Evolutionary conservation across 441 rosid genomes (phyloP).

Genomic region (Erodium texanum): DNA sequence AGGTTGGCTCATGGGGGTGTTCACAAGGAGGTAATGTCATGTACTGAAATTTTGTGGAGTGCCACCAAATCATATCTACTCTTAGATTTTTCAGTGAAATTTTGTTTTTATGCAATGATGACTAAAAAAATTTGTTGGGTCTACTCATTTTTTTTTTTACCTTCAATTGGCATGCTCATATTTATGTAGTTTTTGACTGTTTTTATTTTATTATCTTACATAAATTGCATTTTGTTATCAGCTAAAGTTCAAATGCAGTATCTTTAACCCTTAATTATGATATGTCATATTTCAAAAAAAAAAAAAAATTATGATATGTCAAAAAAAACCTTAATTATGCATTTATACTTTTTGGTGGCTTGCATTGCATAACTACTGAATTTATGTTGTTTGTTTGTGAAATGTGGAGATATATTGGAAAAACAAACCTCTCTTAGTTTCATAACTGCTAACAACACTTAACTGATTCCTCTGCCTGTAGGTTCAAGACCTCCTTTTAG

Average conservation of each 20-base stretch:
- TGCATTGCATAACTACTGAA: background rate
- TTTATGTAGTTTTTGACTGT: background rate
- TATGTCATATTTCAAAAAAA: too few species aligned
- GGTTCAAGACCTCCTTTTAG: slow-evolving; percentile 77
- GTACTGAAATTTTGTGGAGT: background rate
- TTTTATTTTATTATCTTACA: background rate
- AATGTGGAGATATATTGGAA: background rate
- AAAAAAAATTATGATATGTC: too few species aligned
- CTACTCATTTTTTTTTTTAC: background rate
- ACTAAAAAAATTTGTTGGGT: background rate
- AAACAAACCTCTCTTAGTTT: background rate
- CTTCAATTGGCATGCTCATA: background rate
- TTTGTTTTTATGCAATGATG: background rate
- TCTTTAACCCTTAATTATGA: too few species aligned
- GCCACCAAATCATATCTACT: background rate
- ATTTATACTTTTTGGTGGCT: background rate
- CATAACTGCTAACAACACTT: background rate
- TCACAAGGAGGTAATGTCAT: slow-evolving; percentile 60
- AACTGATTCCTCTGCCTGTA: slow-evolving; percentile 20
- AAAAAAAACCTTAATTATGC: background rate
- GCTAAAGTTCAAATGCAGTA: background rate
- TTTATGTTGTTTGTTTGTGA: background rate
- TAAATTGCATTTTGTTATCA: background rate
- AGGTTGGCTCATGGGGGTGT: slow-evolving; percentile 94
- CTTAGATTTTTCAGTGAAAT: background rate